Conservation (phyloP, 169 alveolate genomes). For the Babesia ovata region DNA sequence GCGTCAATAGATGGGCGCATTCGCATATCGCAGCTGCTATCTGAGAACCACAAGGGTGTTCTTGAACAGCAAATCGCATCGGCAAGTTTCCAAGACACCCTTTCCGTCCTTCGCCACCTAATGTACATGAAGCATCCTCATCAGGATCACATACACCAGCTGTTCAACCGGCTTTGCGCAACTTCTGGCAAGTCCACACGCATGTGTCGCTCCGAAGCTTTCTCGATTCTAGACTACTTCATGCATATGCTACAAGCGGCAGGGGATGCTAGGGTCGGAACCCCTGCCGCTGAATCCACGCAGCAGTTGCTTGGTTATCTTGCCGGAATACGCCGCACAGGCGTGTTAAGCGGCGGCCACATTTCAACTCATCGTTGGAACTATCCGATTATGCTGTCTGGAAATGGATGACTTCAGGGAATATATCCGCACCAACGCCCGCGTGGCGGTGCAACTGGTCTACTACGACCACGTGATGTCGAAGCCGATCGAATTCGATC, state of each 20-base stretch:
- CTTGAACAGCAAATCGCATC: constrained; percentile 24
- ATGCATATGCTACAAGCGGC: constrained; percentile 11
- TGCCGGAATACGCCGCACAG: constrained; percentile 26
- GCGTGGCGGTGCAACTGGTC: constrained; percentile 35
- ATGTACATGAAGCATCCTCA: constrained; percentile 21
- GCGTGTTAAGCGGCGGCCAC: constrained; percentile 39
- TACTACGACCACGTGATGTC: constrained; percentile 36
- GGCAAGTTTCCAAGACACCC: constrained; percentile 32
- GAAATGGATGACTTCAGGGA: constrained; percentile 21
- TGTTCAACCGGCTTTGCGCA: constrained; percentile 48
- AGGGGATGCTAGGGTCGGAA: neutral
- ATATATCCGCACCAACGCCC: constrained; percentile 21
- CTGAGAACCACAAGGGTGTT: constrained; percentile 3
- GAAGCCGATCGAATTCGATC: constrained; percentile 30
- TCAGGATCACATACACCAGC: constrained; percentile 4
- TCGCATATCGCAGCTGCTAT: constrained; percentile 36
- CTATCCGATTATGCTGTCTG: constrained; percentile 46
- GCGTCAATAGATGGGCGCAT: constrained; percentile 38
- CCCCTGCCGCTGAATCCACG: neutral
- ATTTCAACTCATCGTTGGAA: constrained; percentile 56
- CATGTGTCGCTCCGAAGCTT: constrained; percentile 57
- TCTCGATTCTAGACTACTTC: constrained; percentile 9
- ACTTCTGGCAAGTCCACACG: constrained; percentile 62
- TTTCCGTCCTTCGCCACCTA: constrained; percentile 23
- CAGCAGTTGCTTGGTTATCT: constrained; percentile 29